phyloP scores from a whole-genome alignment of 768 basidiomycete species.

The Galerina sulciceps region DNA sequence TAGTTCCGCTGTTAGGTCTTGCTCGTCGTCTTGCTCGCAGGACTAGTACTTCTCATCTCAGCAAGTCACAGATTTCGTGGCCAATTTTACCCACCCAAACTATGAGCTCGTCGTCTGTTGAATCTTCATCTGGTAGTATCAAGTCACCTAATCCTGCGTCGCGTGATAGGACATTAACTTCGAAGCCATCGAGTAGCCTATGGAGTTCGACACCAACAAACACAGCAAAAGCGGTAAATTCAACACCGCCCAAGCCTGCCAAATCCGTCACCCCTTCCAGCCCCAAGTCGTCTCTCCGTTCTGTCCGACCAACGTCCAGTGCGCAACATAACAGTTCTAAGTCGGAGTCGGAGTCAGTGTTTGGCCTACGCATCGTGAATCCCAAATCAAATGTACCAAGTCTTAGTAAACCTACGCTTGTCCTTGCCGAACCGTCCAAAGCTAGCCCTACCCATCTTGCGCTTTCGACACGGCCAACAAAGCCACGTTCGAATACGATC shows the following conservation, averaged over 20 bases:
- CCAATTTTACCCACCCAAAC: neutral
- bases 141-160: neutral
- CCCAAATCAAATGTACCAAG: neutral
- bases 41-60: neutral
- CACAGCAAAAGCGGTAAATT: neutral
- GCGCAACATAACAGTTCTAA: neutral
- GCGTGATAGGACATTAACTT: neutral
- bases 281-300: neutral
- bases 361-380: neutral
- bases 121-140: neutral
- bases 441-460: neutral
- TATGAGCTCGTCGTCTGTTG: neutral
- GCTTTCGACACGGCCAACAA: constrained; percentile 4
- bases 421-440: neutral
- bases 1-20: neutral
- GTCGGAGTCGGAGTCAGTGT: neutral
- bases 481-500: constrained; percentile 14
- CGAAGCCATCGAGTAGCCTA: neutral
- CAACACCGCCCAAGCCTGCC: neutral
- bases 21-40: neutral
- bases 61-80: neutral
- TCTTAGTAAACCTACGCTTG: neutral
- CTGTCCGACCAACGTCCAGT: neutral
- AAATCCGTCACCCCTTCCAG: neutral
- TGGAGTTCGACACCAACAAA: neutral